Conservation (phyloP, 78 protist genomes). For the Emiliania huxleyi region DNA sequence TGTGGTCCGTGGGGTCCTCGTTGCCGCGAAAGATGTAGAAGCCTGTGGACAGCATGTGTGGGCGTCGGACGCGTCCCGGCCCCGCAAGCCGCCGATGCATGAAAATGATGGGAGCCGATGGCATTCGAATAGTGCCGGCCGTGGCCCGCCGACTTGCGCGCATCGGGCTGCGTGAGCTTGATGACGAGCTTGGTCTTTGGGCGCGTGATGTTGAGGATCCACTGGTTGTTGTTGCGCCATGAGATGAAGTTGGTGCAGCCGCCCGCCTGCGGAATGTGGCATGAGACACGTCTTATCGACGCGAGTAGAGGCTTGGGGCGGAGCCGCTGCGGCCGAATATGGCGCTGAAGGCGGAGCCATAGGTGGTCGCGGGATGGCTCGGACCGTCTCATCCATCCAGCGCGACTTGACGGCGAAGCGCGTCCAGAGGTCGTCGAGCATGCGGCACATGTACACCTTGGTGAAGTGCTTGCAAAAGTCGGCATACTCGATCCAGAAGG, state of each 20-base stretch:
- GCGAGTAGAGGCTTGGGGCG: no score
- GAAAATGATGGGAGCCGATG: no score
- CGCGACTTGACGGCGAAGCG: neutral
- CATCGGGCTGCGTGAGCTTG: neutral
- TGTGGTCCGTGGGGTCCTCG: neutral
- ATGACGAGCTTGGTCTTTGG: neutral
- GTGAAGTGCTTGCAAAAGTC: neutral
- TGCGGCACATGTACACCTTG: conserved; percentile 28
- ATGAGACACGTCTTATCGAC: no score
- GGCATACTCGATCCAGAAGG: conserved; percentile 18
- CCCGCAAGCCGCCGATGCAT: no score
- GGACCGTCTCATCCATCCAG: conserved; percentile 19
- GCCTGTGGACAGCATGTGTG: no score
- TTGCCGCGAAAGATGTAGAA: neutral
- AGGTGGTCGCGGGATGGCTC: no score
- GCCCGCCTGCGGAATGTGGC: no score
- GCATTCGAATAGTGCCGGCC: conserved; percentile 13
- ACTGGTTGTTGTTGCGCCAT: conserved; percentile 10
- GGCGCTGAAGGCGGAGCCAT: no score
- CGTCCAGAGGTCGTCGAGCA: conserved; percentile 27
- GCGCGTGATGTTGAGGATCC: neutral
- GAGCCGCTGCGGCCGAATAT: no score
- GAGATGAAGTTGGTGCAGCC: conserved; percentile 19
- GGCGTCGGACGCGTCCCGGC: no score
- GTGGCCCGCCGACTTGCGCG: neutral